Percentiles rank a stretch among this genome's conserved stretches.
These are phyloP conservation scores for Ophiostoma tasmaniense DNA, from an alignment of 2,329 filamentous ascomycete genomes.

Conservation along the genomic window DNA sequence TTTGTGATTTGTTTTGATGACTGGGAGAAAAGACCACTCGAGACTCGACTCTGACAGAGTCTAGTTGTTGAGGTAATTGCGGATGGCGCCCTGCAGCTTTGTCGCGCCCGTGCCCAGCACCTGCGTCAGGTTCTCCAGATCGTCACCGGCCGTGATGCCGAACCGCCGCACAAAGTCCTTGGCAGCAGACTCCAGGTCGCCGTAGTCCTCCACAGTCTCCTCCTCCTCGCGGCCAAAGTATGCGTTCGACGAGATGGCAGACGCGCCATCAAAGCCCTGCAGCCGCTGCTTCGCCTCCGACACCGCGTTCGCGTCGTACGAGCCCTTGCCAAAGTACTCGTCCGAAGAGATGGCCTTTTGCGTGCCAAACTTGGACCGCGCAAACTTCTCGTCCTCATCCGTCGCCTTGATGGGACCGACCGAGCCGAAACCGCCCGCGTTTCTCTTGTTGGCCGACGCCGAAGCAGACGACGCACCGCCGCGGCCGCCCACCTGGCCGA, in stretches of 20 bases:
- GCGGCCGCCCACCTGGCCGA: slow-evolving; percentile 68
- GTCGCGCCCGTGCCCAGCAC: slow-evolving; percentile 78
- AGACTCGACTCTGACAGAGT: neutral
- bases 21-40: neutral
- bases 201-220: slow-evolving; percentile 63
- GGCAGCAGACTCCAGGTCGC: slow-evolving; percentile 83
- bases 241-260: slow-evolving; percentile 87
- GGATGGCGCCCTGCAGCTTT: slow-evolving; percentile 69
- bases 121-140: slow-evolving; percentile 80
- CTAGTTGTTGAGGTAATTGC: slow-evolving; percentile 55
- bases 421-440: slow-evolving; percentile 80
- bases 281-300: slow-evolving; percentile 80
- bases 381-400: slow-evolving; percentile 70
- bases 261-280: slow-evolving; percentile 86
- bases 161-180: slow-evolving; percentile 95
- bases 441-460: slow-evolving; percentile 47
- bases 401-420: slow-evolving; percentile 65
- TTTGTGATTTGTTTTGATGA: neutral
- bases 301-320: slow-evolving; percentile 71
- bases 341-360: slow-evolving; percentile 98
- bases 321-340: slow-evolving; percentile 91
- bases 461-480: slow-evolving; percentile 24
- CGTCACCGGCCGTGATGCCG: slow-evolving; percentile 89
- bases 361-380: slow-evolving; percentile 75
- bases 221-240: slow-evolving; percentile 96